A percentile compares a stretch with the other conserved stretches of the same genome.
These are phyloP conservation scores for Aphanomyces euteiches DNA, from an alignment of 352 stramenopile species.

Conservation along the genomic window DNA sequence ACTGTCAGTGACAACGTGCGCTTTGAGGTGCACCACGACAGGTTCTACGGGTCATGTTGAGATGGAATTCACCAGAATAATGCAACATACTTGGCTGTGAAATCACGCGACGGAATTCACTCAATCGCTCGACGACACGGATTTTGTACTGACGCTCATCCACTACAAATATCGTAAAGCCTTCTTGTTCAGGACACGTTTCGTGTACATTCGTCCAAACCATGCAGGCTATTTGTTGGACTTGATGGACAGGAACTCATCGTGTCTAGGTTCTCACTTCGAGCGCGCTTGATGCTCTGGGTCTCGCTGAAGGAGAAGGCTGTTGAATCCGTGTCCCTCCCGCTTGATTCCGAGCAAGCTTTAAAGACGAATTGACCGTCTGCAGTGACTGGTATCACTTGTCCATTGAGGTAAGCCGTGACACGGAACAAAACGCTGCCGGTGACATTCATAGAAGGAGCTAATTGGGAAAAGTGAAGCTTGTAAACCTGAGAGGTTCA, in stretches of 20 bases:
- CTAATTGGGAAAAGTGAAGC: no score
- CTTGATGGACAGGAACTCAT: slow-evolving; percentile 17
- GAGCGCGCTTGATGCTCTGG: slow-evolving; percentile 28
- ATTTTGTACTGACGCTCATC: slow-evolving; percentile 87
- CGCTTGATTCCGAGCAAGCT: background rate
- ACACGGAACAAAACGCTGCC: background rate
- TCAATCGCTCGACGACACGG: slow-evolving; percentile 74
- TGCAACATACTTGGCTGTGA: background rate
- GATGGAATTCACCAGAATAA: background rate
- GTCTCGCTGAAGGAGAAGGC: background rate
- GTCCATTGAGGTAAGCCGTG: background rate
- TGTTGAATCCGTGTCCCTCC: background rate
- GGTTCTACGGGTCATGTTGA: background rate
- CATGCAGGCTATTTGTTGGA: slow-evolving; percentile 7
- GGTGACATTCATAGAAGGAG: no score
- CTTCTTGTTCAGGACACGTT: background rate
- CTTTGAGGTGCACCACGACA: background rate
- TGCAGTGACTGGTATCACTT: background rate
- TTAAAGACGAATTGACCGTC: background rate
- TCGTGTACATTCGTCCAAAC: slow-evolving; percentile 18
- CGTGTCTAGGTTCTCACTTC: slow-evolving; percentile 5
- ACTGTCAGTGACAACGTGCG: background rate
- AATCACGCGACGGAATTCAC: slow-evolving; percentile 79
- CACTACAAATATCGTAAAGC: slow-evolving; percentile 43
- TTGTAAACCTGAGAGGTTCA: no score